Conservation (phyloP, 768 basidiomycete species). For the Saitozyma sp. region DNA sequence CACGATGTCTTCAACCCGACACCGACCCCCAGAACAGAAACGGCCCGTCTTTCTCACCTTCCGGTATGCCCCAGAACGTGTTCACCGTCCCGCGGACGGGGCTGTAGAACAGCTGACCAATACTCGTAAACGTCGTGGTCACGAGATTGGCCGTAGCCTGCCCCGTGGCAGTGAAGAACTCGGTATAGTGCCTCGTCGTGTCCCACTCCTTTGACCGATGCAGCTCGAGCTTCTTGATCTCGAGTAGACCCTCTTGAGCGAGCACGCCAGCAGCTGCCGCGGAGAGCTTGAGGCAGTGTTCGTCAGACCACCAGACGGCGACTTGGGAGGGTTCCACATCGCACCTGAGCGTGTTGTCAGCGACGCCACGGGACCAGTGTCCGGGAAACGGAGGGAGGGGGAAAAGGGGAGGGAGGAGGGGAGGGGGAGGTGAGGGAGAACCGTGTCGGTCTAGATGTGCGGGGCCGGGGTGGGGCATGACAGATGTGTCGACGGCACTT, state of each 20-base stretch:
- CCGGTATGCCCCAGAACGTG: constrained; percentile 8
- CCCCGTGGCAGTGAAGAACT: constrained; percentile 56
- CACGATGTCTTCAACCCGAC: constrained; percentile 52
- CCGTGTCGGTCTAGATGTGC: too few relatives aligned
- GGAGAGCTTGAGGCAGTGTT: constrained; percentile 59
- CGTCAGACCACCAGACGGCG: constrained; percentile 63
- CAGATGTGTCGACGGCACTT: constrained; percentile 11
- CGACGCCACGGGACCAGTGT: too few relatives aligned
- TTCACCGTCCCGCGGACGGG: constrained; percentile 3
- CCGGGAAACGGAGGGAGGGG: too few relatives aligned
- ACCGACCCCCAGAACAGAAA: too few relatives aligned
- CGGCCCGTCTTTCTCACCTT: neutral
- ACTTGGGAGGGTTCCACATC: constrained; percentile 60
- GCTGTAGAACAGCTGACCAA: constrained; percentile 11
- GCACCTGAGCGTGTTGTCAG: constrained; percentile 51
- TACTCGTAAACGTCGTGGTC: constrained; percentile 52
- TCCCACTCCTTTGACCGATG: constrained; percentile 59
- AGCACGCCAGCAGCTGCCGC: constrained; percentile 60
- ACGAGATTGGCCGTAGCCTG: constrained; percentile 59
- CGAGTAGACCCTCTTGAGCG: constrained; percentile 56
- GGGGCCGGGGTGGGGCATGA: too few relatives aligned
- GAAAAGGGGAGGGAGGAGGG: too few relatives aligned
- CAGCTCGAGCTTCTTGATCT: constrained; percentile 55
- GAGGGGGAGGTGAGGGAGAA: too few relatives aligned
- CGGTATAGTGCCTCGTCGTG: constrained; percentile 51